These are phyloP conservation scores for Capronia epimyces DNA, from an alignment of 2,329 filamentous ascomycete genomes.

Conservation along the genomic window DNA sequence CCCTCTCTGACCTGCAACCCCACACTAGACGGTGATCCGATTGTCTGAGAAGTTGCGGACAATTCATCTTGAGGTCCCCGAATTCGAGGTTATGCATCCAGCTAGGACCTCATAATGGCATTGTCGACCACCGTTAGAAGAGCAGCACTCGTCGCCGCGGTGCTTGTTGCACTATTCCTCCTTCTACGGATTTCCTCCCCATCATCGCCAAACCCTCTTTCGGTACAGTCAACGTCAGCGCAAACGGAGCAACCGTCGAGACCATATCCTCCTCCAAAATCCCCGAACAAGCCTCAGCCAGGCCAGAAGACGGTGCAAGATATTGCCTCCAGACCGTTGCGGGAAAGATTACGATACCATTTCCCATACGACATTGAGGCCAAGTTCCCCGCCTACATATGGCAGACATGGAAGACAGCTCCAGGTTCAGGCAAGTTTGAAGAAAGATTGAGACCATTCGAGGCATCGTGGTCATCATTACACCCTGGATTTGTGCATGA, in stretches of 20 bases:
- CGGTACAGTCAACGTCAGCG: slow-evolving; percentile 29
- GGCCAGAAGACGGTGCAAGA: slow-evolving; percentile 63
- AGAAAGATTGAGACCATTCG: slow-evolving; percentile 69
- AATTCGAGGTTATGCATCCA: neutral
- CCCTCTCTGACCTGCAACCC: neutral
- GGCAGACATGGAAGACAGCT: slow-evolving; percentile 96
- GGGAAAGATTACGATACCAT: slow-evolving; percentile 80
- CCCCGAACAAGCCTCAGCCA: slow-evolving; percentile 38
- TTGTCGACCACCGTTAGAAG: slow-evolving; percentile 6
- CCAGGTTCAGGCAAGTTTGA: slow-evolving; percentile 71
- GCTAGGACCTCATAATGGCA: neutral
- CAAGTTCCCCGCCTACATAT: slow-evolving; percentile 96
- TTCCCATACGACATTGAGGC: slow-evolving; percentile 84
- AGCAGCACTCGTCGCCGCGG: slow-evolving; percentile 54
- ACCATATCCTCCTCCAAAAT: slow-evolving; percentile 29
- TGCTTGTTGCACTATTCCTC: slow-evolving; percentile 64
- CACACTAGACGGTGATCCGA: neutral
- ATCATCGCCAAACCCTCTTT: slow-evolving; percentile 43
- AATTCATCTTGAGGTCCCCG: neutral
- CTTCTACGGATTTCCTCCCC: slow-evolving; percentile 59
- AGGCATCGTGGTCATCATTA: slow-evolving; percentile 80
- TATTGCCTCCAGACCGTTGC: slow-evolving; percentile 64
- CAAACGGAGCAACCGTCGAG: slow-evolving; percentile 31
- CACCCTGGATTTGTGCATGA: slow-evolving; percentile 94
- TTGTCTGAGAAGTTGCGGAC: neutral